phyloP scores from a whole-genome alignment of 306 rosid species.

The Arachis stenosperma region DNA sequence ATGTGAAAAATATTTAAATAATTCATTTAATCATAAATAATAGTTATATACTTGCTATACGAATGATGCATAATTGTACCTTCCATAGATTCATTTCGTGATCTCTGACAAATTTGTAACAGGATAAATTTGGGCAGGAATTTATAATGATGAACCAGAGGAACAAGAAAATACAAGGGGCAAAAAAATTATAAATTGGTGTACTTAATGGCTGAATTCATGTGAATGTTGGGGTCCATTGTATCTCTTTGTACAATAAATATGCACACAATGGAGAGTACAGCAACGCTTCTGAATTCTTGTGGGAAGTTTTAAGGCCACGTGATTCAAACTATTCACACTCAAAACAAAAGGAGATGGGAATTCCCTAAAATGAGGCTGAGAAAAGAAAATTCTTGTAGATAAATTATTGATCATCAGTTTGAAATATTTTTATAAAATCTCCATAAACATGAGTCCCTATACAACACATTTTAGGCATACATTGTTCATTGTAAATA shows the following conservation, averaged over 20 bases:
- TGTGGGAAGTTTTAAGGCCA: conserved; percentile 33
- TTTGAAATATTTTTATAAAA: not conserved
- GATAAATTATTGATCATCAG: not conserved
- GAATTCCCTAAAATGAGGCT: not conserved
- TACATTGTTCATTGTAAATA: conserved; percentile 39
- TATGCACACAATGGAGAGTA: conserved; percentile 15
- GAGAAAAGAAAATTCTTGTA: not conserved
- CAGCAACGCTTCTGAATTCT: conserved; percentile 21
- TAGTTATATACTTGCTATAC: too few species aligned
- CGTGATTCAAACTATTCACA: not conserved
- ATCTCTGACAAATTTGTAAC: too few species aligned
- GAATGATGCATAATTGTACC: too few species aligned
- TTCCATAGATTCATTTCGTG: too few species aligned
- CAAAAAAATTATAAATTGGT: not conserved
- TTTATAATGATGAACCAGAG: conserved; percentile 8
- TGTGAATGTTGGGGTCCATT: conserved; percentile 42
- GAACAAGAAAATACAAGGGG: not conserved
- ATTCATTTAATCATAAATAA: too few species aligned
- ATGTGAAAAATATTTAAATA: too few species aligned
- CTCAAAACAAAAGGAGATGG: not conserved
- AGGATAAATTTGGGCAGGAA: not conserved
- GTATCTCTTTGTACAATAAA: conserved; percentile 2
- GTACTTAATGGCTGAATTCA: conserved; percentile 26
- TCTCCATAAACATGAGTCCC: not conserved
- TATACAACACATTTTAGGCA: conserved; percentile 37